Evolutionary conservation across 257 asterid species (phyloP), one percentile per base, ranked within the genome.

Genomic region (Catharanthus roseus): DNA sequence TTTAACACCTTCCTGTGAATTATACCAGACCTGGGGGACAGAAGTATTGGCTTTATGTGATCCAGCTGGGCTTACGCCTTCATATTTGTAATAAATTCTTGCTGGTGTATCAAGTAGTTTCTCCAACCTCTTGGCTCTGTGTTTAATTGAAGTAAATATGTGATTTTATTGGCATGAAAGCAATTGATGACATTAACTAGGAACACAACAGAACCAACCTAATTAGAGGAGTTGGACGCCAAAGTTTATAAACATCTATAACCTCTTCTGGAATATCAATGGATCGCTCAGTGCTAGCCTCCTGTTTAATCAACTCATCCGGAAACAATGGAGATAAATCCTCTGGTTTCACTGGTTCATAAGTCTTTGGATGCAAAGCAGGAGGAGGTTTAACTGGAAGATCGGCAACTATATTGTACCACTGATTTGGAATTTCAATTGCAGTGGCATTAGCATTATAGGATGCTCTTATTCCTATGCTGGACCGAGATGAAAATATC

Each of bases 201-300:
- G 4, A 36, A 21, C 8, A 65, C 33, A 34, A 8, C 9, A 70
- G 63, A 31, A 61, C 76, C 13, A 73, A 93, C 98, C 97, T 86
- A 81, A 91, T 93, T n/a, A 93, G 80, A 38, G 98, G 98, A 7
- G 98, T 91, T 1, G 97, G 98, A 5, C 96, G 97, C 97, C 98
- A 93, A 24, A 93, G 96, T 15, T 80, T 67, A 63, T 93, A 93
- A 56, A 93, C 85, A 24, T 93, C 98, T 33, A 88, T 33, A 69
- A 93, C 95, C 75, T 91, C 96, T 60, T 93, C 89, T 0, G 97
- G 98, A 74, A 93, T 93, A 70, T 89, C 91, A 45, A 93, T 79
- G 73, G 82, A 93, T 72, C 85, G 83, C 5, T 91, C 91, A 12
- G 2, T 44, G 38, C 84, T 77, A 7, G 75, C 81, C 76, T 93